Base-by-base conservation (phyloP, 805 yeast species). In the Lipomyces sp. region DNA sequence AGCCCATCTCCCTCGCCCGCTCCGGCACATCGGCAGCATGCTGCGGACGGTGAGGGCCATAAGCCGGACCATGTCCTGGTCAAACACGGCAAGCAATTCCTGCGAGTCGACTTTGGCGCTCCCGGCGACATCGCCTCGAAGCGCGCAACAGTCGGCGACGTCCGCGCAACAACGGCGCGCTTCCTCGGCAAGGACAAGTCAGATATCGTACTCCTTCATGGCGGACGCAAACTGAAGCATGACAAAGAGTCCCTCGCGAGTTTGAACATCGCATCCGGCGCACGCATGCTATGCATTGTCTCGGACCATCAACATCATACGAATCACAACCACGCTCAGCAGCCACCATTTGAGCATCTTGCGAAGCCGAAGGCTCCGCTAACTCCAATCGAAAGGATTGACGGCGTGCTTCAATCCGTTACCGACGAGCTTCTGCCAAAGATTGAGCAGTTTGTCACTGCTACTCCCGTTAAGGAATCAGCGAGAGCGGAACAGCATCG, bases 61-160 rank as follows among this genome's bases (percentile, higher is more conserved):
- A 37, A 35, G 32, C 55, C 51, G 8, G 61, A 58, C 32, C 43
- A 43, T 26, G 52, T 58, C 10, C 35, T 52, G 21, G 57, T 58
- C 10, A 52, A 53, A 43, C 54, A 58, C 41, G 57, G 49, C 8
- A 50, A 50, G 43, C 45, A 47, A 31, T 40, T 45, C 28, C 39
- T 54, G 16, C 46, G 51, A 11, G 55, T 59, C 29, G 58, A 54
- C 22, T 52, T 60, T 21, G 48, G 47, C 22, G 24, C 33, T 18
- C 56, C 55, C 8, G 61, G 61, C n/a, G 61, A 51, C 33, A 51
- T 60, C 29, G 41, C 49, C 6, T 36, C 32, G 8, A 60, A 60
- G 13, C 34, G 23, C 18, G 61, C 60, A 23, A 51, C 58, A 4
- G 61, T 60, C 13, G 63, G 63, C 34, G 53, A 60, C 29, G 51